phyloP scores from a whole-genome alignment of 805 yeast genomes.

The Debaryomyces tyrocola region DNA sequence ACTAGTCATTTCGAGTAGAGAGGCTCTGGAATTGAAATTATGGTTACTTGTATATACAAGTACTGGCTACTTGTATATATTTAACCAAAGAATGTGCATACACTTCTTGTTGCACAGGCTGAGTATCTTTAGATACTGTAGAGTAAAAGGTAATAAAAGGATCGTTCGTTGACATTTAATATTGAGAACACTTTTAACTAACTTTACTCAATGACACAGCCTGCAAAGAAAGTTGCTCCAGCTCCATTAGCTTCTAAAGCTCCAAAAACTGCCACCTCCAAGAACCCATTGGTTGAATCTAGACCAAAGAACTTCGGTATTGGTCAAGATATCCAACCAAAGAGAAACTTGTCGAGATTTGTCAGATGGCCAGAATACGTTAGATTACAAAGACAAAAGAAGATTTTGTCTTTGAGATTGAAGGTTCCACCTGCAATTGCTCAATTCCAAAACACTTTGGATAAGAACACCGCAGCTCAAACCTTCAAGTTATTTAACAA shows the following conservation, averaged over 20 bases:
- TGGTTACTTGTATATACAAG: slow-evolving; percentile 1
- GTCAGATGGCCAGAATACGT: slow-evolving; percentile 99
- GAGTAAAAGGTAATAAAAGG: slow-evolving; percentile 28
- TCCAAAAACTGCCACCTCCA: slow-evolving; percentile 24
- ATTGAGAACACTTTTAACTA: slow-evolving; percentile 23
- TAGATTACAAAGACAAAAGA: slow-evolving; percentile 98
- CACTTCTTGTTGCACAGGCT: slow-evolving; percentile 47
- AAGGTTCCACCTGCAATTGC: slow-evolving; percentile 99
- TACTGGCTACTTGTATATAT: slow-evolving; percentile 4
- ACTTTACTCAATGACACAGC: slow-evolving; percentile 53
- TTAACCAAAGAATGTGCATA: slow-evolving; percentile 22
- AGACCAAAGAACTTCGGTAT: slow-evolving; percentile 93
- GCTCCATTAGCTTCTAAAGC: slow-evolving; percentile 45
- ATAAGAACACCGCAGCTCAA: slow-evolving; percentile 98
- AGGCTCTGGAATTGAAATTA: slow-evolving; percentile 1
- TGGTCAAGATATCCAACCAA: slow-evolving; percentile 95
- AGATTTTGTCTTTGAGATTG: slow-evolving; percentile 90
- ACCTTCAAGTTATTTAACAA: slow-evolving; percentile 96
- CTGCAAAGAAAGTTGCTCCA: slow-evolving; percentile 55
- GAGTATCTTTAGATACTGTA: slow-evolving; percentile 43
- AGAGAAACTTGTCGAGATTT: slow-evolving; percentile 93
- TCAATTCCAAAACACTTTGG: slow-evolving; percentile 93
- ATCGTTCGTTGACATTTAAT: slow-evolving; percentile 24
- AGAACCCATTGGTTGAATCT: slow-evolving; percentile 48
- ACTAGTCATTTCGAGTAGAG: background rate